Evolutionary conservation across 1,284 basidiomycete genomes (phyloP).

Genomic region (Pisolithus thermaeus): DNA sequence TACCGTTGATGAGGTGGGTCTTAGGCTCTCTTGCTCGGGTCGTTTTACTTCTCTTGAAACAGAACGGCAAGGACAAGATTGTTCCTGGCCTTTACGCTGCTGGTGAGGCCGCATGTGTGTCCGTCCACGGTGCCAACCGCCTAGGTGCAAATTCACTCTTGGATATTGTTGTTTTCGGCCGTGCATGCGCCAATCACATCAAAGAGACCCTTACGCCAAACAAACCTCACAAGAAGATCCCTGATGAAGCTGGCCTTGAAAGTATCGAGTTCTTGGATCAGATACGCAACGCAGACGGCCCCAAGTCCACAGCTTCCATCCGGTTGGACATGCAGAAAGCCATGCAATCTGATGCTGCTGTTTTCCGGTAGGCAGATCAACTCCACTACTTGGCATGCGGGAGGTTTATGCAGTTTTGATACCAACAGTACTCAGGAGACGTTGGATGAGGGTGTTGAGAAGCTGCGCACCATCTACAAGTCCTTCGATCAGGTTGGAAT

Average conservation of each 20-base stretch:
- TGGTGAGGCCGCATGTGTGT: constrained; percentile 98
- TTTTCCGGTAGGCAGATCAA: constrained; percentile 60
- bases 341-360: constrained; percentile 93
- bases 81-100: constrained; percentile 98
- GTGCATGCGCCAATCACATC: constrained; percentile 98
- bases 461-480: constrained; percentile 83
- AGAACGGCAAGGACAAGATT: constrained; percentile 86
- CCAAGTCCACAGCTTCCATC: constrained; percentile 85
- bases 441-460: constrained; percentile 88
- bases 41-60: constrained; percentile 2
- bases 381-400: neutral
- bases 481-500: constrained; percentile 89
- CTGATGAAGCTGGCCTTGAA: constrained; percentile 82
- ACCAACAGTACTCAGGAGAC: constrained; percentile 76
- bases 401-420: constrained; percentile 13
- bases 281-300: constrained; percentile 79
- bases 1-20: constrained; percentile 64
- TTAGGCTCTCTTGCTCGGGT: neutral
- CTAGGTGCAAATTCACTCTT: constrained; percentile 98
- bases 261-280: constrained; percentile 90
- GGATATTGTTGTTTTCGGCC: constrained; percentile 99
- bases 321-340: constrained; percentile 97
- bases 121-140: constrained; percentile 99
- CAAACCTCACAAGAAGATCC: constrained; percentile 86
- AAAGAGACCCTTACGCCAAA: constrained; percentile 87